Base-by-base conservation (phyloP, 2,329 filamentous ascomycete genomes). In the Calcarisporium arbuscula region DNA sequence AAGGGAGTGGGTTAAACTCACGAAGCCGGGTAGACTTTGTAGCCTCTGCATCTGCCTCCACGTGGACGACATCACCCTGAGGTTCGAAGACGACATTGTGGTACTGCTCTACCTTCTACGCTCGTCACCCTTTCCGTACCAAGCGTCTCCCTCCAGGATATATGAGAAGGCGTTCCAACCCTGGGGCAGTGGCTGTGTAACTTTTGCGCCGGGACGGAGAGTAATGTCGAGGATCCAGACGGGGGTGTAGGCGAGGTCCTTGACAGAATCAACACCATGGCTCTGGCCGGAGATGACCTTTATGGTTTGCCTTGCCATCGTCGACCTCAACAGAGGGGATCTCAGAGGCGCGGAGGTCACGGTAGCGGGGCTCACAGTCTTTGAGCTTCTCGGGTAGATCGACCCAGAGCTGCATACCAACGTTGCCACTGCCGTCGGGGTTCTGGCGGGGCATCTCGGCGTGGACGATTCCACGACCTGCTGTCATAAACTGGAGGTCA, bases 401-500 rank as follows among this genome's bases (percentile, higher is more conserved):
- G 30, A 96, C 89, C 90, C 92, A 96, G 16, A 96, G 71, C 66
- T 96, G 92, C 64, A 96, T 76, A 21, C 90, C 90, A 35, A 94
- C 73, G 57, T 89, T 95, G 39, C 82, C 67, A 37, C 69, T 75
- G 32, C 85, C 85, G 55, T 92, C 85, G 1, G 70, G 57, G 54
- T 87, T 86, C 53, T 85, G 77, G 35, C 77, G 74, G 8, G 90
- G 90, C 88, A 96, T 95, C 63, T 96, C 90, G 23, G 89, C 86
- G 60, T 96, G 92, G 60, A 95, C 84, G 50, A 96, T 94, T 27
- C 90, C 90, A 15, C 74, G 70, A 5, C 90, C 90, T 1, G 90
- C 90, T 0, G 90, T 95, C 92, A 96, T 96, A 70, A 96, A 96
- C 57, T 96, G 90, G 30, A 96, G 65, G 56, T 95, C 90, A n/a